phyloP scores from a whole-genome alignment of 257 asterid genomes.

The Echites panduratus region DNA sequence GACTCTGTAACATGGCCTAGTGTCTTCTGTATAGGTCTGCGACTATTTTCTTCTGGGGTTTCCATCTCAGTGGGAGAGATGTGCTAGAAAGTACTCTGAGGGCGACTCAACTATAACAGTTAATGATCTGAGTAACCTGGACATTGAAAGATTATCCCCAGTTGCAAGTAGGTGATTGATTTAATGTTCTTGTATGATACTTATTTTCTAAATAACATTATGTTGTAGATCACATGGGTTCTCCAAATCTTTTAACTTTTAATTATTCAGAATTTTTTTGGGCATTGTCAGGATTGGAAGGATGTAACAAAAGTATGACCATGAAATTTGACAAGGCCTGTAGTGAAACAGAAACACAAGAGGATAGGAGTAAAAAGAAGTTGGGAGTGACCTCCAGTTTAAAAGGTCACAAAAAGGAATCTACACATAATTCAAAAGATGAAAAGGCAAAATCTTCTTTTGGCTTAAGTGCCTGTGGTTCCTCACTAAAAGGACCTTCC shows the following conservation, averaged over 20 bases:
- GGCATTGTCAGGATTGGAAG: slow-evolving; percentile 2
- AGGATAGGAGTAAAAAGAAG: neutral
- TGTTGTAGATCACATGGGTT: neutral
- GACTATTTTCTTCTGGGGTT: slow-evolving; percentile 61
- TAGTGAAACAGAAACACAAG: slow-evolving; percentile 4
- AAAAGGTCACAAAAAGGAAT: neutral
- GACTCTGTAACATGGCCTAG: neutral
- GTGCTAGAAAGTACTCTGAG: slow-evolving; percentile 28
- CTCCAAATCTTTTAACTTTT: neutral
- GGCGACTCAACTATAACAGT: slow-evolving; percentile 27
- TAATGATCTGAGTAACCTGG: slow-evolving; percentile 14
- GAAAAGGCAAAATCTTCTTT: slow-evolving; percentile 1
- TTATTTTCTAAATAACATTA: neutral
- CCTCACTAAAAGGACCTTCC: neutral
- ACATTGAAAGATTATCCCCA: slow-evolving; percentile 10
- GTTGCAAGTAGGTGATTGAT: slow-evolving; percentile 24
- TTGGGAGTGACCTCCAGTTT: neutral
- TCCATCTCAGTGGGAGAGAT: slow-evolving; percentile 70
- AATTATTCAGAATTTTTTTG: neutral
- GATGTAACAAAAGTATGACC: neutral
- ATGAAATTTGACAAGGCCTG: slow-evolving; percentile 7
- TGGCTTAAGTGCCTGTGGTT: neutral
- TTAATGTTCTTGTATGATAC: neutral
- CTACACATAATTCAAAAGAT: neutral
- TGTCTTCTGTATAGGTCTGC: slow-evolving; percentile 43